Evolutionary conservation across 2,329 filamentous ascomycete species (phyloP), one percentile per base, ranked within the genome.

Genomic region (Aplosporella prunicola): DNA sequence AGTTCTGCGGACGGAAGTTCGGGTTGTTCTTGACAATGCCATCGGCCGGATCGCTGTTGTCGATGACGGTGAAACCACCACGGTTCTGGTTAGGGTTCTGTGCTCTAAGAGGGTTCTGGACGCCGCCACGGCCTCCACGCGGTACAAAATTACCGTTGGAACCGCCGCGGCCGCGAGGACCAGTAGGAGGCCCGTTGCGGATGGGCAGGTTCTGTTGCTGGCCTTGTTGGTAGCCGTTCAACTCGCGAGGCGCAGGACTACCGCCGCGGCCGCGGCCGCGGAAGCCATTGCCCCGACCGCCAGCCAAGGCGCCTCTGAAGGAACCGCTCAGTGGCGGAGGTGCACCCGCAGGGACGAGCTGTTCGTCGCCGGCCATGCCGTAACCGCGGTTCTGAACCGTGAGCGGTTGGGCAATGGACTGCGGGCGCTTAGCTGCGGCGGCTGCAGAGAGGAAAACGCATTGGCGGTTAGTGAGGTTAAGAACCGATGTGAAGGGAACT

Each of bases 381-480:
- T 71, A 78, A 10, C 67, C 67, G 24, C 56, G 62, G 9, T 48
- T 45, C 17, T 57, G 55, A 27, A 71, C 64, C 0, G 68, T 74
- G 43, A 77, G 64, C 1, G 73, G 68, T 9, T 68, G 67, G 11
- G 64, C 49, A 4, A 65, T 63, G 26, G 53, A 60, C 47, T 62
- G 63, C 24, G 61, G 67, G 29, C 68, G 67, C 46, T 73, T 74
- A 44, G 74, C 72, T 51, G 68, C 53, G 35, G 66, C 63, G 27
- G 73, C 67, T 55, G 74, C 74, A 34, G 82, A 76, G 42, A 73
- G 72, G 43, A 64, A 80, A 27, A 93, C 68, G 14, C 94, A 73
- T 63, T 98, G 91, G 49, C 75, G 80, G 52, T 88, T 71, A 2
- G 80, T 80, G 40, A 93, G 68, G 62, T 98, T 98, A 22, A 98